Evolutionary conservation across 2,329 filamentous ascomycete genomes (phyloP).

Genomic region (Penicillium glabrum): DNA sequence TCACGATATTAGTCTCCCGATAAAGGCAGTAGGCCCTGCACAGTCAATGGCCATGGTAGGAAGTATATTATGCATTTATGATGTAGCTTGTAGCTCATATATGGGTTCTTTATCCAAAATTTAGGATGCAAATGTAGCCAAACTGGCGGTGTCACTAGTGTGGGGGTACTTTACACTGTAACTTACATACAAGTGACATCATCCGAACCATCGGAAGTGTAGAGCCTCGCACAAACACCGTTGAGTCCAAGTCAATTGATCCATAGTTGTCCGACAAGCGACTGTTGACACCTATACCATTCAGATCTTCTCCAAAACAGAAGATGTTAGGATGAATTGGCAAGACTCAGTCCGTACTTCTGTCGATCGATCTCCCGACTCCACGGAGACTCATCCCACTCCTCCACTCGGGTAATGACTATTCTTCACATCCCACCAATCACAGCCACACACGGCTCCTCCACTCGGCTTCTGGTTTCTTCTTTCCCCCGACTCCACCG

Average conservation of each 20-base stretch:
- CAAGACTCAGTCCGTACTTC: background rate
- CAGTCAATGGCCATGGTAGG: background rate
- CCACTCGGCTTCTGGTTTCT: slow-evolving; percentile 31
- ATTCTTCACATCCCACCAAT: slow-evolving; percentile 7
- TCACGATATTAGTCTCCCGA: background rate
- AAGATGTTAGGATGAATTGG: background rate
- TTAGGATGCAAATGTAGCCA: background rate
- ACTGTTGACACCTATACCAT: background rate
- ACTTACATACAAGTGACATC: slow-evolving; percentile 13
- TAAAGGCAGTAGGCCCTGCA: background rate
- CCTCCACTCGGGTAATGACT: slow-evolving; percentile 20
- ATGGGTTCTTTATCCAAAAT: background rate
- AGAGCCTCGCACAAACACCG: background rate
- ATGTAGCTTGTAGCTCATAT: background rate
- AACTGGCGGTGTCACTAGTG: slow-evolving; percentile 17
- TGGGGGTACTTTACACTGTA: slow-evolving; percentile 19
- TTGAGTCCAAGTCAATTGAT: background rate
- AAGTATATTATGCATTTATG: background rate
- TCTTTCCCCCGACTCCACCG: slow-evolving; percentile 23
- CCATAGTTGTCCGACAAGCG: background rate
- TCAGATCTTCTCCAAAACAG: background rate
- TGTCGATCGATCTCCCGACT: slow-evolving; percentile 29
- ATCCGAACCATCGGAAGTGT: slow-evolving; percentile 10
- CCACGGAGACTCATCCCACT: slow-evolving; percentile 16
- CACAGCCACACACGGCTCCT: slow-evolving; percentile 6